Percentiles rank a stretch among this genome's conserved stretches.
Conservation (phyloP, 2,329 filamentous ascomycete genomes). For the Xylaria sp. region DNA sequence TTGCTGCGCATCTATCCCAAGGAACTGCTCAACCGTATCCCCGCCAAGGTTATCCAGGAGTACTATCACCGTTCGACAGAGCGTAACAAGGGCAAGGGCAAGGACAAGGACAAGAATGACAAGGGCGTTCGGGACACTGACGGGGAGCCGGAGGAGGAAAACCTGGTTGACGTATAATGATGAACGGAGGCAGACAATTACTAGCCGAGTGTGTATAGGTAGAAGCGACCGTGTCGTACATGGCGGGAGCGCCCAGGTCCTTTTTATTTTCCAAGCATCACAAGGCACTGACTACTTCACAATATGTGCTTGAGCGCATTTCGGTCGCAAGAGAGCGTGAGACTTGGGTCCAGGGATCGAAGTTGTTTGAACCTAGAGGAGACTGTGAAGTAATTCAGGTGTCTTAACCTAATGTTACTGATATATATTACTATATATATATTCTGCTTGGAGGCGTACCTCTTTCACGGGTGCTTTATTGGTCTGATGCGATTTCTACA, state of each 20-base stretch:
- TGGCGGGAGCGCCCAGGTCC: slow-evolving; percentile 40
- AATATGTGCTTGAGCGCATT: slow-evolving; percentile 15
- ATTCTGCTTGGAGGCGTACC: background rate
- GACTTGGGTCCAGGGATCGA: background rate
- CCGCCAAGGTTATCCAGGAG: slow-evolving; percentile 82
- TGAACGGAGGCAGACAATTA: slow-evolving; percentile 35
- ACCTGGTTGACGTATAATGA: slow-evolving; percentile 67
- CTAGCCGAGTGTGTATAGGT: slow-evolving; percentile 42
- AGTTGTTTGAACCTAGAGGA: slow-evolving; percentile 6
- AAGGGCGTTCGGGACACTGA: slow-evolving; percentile 57
- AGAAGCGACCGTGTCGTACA: slow-evolving; percentile 39
- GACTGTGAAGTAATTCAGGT: background rate
- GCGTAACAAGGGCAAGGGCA: slow-evolving; percentile 68
- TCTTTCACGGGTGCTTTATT: background rate
- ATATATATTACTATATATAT: background rate
- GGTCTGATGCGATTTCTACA: background rate
- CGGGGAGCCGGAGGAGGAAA: slow-evolving; percentile 60
- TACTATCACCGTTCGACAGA: slow-evolving; percentile 78
- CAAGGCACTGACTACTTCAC: slow-evolving; percentile 38
- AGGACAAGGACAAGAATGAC: slow-evolving; percentile 64
- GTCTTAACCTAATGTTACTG: slow-evolving; percentile 14
- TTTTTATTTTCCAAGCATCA: slow-evolving; percentile 30
- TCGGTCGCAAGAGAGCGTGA: slow-evolving; percentile 7
- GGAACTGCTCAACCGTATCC: slow-evolving; percentile 95
- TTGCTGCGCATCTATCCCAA: slow-evolving; percentile 97